Base-by-base conservation (phyloP, 139 green algal species). In the Chlamydomonas incerta region DNA sequence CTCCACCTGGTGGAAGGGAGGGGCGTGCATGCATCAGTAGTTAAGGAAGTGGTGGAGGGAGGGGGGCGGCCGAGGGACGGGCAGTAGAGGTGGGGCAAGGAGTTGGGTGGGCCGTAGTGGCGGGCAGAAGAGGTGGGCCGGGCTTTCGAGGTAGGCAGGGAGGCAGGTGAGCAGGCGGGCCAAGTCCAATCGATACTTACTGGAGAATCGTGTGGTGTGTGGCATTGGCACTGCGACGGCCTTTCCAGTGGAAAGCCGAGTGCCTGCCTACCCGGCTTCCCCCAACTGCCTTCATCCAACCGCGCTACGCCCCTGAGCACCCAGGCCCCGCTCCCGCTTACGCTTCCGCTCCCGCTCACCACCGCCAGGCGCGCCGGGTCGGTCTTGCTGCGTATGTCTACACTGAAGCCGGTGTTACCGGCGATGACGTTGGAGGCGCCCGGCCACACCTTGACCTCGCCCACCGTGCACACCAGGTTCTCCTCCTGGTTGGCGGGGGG, bases 401-500 rank as follows among this genome's bases (percentile, higher is more conserved):
- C 57, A n/a, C 85, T 93, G 74, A 96, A 92, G n/a, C 94, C 91
- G 17, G 85, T 85, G 29, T 82, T 80, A 28, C 93, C 91, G 8
- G 96, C 75, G 58, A 99, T 99, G 58, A 99, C 96, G 87, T 99
- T 99, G 83, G 74, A 94, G 23, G 93, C 96, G 20, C 93, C 93
- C 3, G 97, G 97, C 89, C 91, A 96, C 21, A 98, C 82, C 4
- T 58, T 82, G 29, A 98, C 35, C 13, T 95, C 88, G n/a, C 97
- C 97, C 52, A 98, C 95, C 1, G 96, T 99, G 90, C 97, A 99
- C 66, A 99, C 95, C 81, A 99, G 92, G 71, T 80, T 87, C 23
- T 91, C 90, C 20, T 88, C 76, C 11, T 88, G 81, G n/a, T n/a
- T n/a, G n/a, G n/a, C 24, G 50, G 37, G 74, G 76, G 37, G n/a